Conservation (phyloP, 306 rosid genomes). For the Vicia villosa region DNA sequence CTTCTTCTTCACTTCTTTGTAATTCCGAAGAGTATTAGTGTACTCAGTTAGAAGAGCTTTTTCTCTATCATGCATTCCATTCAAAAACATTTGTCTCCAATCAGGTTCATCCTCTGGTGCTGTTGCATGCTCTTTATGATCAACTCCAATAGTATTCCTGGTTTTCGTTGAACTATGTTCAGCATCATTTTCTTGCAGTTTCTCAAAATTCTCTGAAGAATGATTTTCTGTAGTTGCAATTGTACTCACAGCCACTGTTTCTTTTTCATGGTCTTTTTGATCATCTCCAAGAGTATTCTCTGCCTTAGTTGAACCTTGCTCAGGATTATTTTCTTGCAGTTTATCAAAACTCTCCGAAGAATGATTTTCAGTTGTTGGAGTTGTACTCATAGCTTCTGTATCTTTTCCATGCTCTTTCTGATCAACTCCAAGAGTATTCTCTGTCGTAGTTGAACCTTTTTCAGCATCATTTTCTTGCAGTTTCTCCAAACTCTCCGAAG, state of each 20-base stretch:
- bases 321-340: conserved; percentile 37
- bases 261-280: conserved; percentile 27
- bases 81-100: conserved; percentile 67
- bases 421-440: conserved; percentile 16
- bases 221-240: not conserved
- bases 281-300: conserved; percentile 36
- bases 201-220: conserved; percentile 29
- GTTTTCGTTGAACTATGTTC: conserved; percentile 33
- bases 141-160: conserved; percentile 31
- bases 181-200: conserved; percentile 37
- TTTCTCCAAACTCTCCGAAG: conserved; percentile 30
- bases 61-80: conserved; percentile 76
- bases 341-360: conserved; percentile 29
- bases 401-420: conserved; percentile 32
- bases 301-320: conserved; percentile 32
- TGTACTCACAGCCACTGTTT: not conserved
- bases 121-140: conserved; percentile 35
- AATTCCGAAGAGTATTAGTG: conserved; percentile 78
- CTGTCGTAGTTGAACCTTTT: conserved; percentile 34
- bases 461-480: conserved; percentile 36
- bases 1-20: conserved; percentile 78
- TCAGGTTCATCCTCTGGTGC: conserved; percentile 67
- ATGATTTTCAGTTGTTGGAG: not conserved
- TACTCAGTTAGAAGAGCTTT: conserved; percentile 68
- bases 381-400: conserved; percentile 26